These are phyloP conservation scores for Vanilla planifolia DNA, from an alignment of 106 monocot genomes.

Conservation along the genomic window DNA sequence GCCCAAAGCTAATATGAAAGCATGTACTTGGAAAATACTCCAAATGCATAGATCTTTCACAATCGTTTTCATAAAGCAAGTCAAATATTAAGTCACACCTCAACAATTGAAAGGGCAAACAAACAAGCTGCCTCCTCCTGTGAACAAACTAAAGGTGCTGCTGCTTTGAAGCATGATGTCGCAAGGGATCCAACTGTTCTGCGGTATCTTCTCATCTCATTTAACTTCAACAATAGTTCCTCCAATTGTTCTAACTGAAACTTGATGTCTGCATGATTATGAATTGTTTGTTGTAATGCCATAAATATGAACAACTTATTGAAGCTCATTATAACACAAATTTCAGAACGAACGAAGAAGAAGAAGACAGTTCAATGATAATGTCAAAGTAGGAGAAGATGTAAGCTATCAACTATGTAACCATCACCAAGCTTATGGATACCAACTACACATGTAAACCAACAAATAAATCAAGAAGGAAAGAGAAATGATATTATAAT, in stretches of 20 bases:
- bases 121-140: constrained; percentile 64
- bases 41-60: background rate
- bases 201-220: constrained; percentile 83
- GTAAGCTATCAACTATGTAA: background rate
- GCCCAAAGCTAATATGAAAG: too few relatives aligned
- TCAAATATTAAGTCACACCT: constrained; percentile 50
- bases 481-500: background rate
- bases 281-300: background rate
- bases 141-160: constrained; percentile 71
- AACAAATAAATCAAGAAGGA: background rate
- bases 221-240: constrained; percentile 43
- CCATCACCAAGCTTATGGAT: background rate
- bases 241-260: constrained; percentile 60
- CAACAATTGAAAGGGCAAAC: constrained; percentile 58
- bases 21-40: too few relatives aligned
- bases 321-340: background rate
- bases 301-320: background rate
- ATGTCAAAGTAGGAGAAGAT: too few relatives aligned
- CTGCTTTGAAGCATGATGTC: constrained; percentile 71
- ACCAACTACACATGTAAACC: background rate
- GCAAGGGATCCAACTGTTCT: constrained; percentile 80
- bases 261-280: constrained; percentile 4
- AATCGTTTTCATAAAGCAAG: background rate
- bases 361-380: background rate
- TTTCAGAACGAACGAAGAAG: background rate